Evolutionary conservation across 495 filamentous ascomycete species (phyloP), one percentile per base, ranked within the genome.

Genomic region (Arthonia radiata): DNA sequence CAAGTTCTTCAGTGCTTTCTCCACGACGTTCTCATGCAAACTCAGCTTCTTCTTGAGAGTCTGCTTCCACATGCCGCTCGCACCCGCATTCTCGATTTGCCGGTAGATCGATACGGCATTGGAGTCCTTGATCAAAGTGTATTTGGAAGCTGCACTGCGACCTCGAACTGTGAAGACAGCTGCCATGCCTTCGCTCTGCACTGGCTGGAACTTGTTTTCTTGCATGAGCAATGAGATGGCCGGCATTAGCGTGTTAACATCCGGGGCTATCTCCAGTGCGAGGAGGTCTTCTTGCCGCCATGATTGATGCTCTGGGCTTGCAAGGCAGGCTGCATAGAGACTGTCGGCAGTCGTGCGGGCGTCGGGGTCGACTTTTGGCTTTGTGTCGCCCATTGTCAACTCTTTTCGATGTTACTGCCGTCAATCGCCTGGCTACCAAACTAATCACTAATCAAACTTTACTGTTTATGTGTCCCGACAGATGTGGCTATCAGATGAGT

Each of bases 21-120:
- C 69, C 32, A 91, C 55, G 13, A 71, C 63, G 4, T 67, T 65
- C 37, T 79, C 72, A 49, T 83, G 75, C 35, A 90, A 55, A 39
- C 76, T 75, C 15, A 72, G 67, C 29, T 66, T 63, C 24, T 49
- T 57, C 39, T 75, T 70, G 30, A 97, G 68, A 3, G 65, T 67
- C 33, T 74, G 70, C 26, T 72, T 67, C 86, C 86, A 97, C 30
- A 89, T 74, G 15, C 83, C 89, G 32, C 80, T 22, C 19, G 19
- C 11, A 11, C 19, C 11, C 19, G 19, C 6, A 7, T 11, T 11
- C 11, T 22, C 19, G 19, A 22, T 22, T 22, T 7, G 19, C 6
- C 11, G 6, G 19, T 22, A 22, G 7, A 22, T 11, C 19, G 11
- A 7, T 6, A 22, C 7, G 7, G 6, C 19, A 6, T 22, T 22